phyloP scores from a whole-genome alignment of 352 stramenopile species.

The Phytophthora megakarya region DNA sequence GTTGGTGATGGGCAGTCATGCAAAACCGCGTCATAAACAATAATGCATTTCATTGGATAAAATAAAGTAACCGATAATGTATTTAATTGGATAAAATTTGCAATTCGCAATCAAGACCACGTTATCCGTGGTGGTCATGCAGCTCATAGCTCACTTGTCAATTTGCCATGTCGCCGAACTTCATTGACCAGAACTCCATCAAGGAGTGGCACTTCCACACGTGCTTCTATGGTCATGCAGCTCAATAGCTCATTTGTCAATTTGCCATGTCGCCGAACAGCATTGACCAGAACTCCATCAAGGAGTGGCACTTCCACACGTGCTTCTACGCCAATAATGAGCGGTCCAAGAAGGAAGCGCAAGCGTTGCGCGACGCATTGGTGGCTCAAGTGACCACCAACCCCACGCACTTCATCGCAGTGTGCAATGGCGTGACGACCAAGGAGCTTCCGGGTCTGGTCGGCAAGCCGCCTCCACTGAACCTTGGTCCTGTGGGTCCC shows the following conservation, averaged over 20 bases:
- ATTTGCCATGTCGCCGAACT: slow-evolving; percentile 24
- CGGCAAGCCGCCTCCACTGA: slow-evolving; percentile 47
- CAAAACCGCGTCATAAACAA: slow-evolving; percentile 22
- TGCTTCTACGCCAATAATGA: slow-evolving; percentile 66
- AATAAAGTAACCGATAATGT: slow-evolving; percentile 4
- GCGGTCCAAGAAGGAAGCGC: slow-evolving; percentile 43
- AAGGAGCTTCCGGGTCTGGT: slow-evolving; percentile 41
- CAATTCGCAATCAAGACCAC: slow-evolving; percentile 2
- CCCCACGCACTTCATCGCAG: slow-evolving; percentile 58
- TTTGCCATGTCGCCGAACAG: slow-evolving; percentile 21
- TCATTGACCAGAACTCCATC: slow-evolving; percentile 29
- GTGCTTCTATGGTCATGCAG: neutral
- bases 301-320: slow-evolving; percentile 82
- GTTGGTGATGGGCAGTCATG: slow-evolving; percentile 15
- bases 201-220: slow-evolving; percentile 80
- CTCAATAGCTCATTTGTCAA: slow-evolving; percentile 20
- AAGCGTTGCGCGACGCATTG: slow-evolving; percentile 49
- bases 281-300: slow-evolving; percentile 33
- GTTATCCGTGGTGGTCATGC: neutral
- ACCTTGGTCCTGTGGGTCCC: slow-evolving; percentile 59
- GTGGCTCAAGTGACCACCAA: slow-evolving; percentile 48
- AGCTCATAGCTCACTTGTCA: slow-evolving; percentile 14
- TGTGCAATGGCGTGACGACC: slow-evolving; percentile 52
- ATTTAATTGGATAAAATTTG: slow-evolving; percentile 22
- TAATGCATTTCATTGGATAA: slow-evolving; percentile 21